Evolutionary conservation across 139 green algal genomes (phyloP).

Genomic region (Ettlia oleoabundans): DNA sequence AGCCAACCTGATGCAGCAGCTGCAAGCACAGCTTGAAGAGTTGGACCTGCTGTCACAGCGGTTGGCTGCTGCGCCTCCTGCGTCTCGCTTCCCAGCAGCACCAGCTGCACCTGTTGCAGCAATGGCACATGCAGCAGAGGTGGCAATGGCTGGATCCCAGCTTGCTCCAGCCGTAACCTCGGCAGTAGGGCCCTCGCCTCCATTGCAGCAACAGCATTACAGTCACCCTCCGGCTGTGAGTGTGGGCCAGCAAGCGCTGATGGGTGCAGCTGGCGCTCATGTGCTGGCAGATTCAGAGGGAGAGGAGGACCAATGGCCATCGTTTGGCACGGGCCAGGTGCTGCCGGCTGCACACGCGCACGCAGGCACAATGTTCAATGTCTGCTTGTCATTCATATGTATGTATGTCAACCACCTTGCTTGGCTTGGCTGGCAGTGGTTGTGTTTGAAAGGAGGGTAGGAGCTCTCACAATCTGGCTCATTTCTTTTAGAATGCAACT

Average conservation of each 20-base stretch:
- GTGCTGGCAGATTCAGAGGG: background rate
- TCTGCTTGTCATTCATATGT: too few relatives aligned
- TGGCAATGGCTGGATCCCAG: background rate
- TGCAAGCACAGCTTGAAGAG: conserved; percentile 8
- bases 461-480: background rate
- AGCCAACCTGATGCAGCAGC: background rate
- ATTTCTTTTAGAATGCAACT: background rate
- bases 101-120: too few relatives aligned
- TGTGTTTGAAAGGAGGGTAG: background rate
- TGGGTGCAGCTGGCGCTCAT: too few relatives aligned
- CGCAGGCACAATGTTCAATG: too few relatives aligned
- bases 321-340: background rate
- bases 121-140: too few relatives aligned
- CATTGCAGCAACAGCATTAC: too few relatives aligned
- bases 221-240: background rate
- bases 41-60: conserved; percentile 20
- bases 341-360: background rate
- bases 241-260: too few relatives aligned
- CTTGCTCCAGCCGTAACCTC: too few relatives aligned
- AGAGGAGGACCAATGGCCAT: background rate
- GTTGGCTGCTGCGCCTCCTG: background rate
- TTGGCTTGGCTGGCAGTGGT: too few relatives aligned
- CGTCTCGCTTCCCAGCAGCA: too few relatives aligned
- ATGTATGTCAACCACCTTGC: too few relatives aligned
- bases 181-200: too few relatives aligned